Conservation (phyloP, 768 basidiomycete species). For the Baorangia bicolor region DNA sequence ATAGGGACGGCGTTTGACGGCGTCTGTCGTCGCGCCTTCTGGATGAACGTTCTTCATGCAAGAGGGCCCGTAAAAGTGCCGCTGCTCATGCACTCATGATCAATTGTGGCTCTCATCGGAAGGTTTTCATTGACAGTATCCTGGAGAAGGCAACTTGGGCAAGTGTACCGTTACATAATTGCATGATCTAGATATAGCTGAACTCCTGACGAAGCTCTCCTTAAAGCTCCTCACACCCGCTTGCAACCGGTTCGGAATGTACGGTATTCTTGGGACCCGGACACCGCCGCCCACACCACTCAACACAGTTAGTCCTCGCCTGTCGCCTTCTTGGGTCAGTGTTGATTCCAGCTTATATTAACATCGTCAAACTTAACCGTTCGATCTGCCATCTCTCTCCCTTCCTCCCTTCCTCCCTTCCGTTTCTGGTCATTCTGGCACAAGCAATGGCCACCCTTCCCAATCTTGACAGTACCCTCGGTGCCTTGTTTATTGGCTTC, state of each 20-base stretch:
- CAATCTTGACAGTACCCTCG: slow-evolving; percentile 49
- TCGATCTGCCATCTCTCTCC: not conserved
- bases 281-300: not conserved
- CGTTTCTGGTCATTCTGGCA: not conserved
- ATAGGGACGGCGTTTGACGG: not conserved
- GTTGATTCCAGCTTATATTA: slow-evolving; percentile 10
- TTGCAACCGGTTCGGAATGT: not conserved
- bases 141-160: not conserved
- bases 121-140: not conserved
- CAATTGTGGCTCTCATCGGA: not conserved
- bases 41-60: not conserved
- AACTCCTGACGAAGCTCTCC: slow-evolving; percentile 6
- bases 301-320: not conserved
- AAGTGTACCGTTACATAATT: slow-evolving; percentile 1
- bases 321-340: slow-evolving; percentile 8
- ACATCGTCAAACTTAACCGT: not conserved
- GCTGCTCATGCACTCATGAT: not conserved
- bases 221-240: not conserved
- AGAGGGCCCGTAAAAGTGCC: not conserved
- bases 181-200: not conserved
- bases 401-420: not conserved
- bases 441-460: slow-evolving; percentile 17
- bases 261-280: not conserved
- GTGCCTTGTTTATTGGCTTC: slow-evolving; percentile 61
- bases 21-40: not conserved